Evolutionary conservation across 768 basidiomycete species (phyloP).

Genomic region (Coprinopsis sp.): DNA sequence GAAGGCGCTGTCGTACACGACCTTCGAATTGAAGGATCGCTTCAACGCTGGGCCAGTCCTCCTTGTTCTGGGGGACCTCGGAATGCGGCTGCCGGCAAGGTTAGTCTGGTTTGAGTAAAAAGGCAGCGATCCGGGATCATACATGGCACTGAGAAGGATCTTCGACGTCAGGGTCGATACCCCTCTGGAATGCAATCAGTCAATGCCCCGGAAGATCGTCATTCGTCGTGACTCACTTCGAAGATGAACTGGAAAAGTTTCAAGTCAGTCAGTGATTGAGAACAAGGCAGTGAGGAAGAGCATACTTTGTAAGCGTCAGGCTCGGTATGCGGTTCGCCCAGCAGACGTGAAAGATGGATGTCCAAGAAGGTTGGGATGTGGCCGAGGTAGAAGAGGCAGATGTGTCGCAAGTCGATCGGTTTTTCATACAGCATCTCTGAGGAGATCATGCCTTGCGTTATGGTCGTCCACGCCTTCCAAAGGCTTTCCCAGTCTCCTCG

Average conservation of each 20-base stretch:
- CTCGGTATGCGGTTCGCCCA: slow-evolving; percentile 77
- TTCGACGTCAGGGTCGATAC: slow-evolving; percentile 93
- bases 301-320: slow-evolving; percentile 74
- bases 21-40: slow-evolving; percentile 73
- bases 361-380: slow-evolving; percentile 93
- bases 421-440: slow-evolving; percentile 80
- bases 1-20: slow-evolving; percentile 71
- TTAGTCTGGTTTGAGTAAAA: not conserved
- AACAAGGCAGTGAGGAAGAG: slow-evolving; percentile 7
- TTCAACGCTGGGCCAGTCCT: slow-evolving; percentile 80
- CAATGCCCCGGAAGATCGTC: too few relatives aligned
- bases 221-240: slow-evolving; percentile 45
- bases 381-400: slow-evolving; percentile 94
- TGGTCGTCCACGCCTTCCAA: slow-evolving; percentile 87
- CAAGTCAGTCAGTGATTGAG: slow-evolving; percentile 11
- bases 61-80: slow-evolving; percentile 70
- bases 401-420: slow-evolving; percentile 91
- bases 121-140: slow-evolving; percentile 19
- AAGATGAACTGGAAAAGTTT: slow-evolving; percentile 55
- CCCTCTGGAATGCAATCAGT: slow-evolving; percentile 54
- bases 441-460: slow-evolving; percentile 84
- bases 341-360: slow-evolving; percentile 74
- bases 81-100: slow-evolving; percentile 66
- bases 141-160: slow-evolving; percentile 86
- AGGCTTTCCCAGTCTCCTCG: slow-evolving; percentile 75